These are phyloP conservation scores for Pelargonium exstipulatum DNA, from an alignment of 441 rosid genomes.

Conservation along the genomic window DNA sequence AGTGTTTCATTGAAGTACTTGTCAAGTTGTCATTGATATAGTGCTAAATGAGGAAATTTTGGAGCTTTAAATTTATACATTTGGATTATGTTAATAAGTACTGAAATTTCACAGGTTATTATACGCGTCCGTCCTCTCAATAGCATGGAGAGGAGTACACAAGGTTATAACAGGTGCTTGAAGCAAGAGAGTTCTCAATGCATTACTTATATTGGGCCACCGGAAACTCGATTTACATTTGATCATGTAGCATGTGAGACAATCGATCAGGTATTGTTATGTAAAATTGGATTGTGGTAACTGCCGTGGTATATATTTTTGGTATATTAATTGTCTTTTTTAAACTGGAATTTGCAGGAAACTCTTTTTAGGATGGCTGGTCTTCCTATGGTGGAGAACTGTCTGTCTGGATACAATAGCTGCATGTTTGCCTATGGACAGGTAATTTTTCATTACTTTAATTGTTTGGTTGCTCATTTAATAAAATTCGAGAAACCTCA, in stretches of 20 bases:
- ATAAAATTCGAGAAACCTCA: background rate
- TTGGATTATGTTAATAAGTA: constrained; percentile 15
- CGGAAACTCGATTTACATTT: constrained; percentile 79
- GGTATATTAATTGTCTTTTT: constrained; percentile 10
- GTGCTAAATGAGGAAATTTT: constrained; percentile 1
- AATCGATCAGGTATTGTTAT: constrained; percentile 70
- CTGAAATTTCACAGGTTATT: constrained; percentile 50
- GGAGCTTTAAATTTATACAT: background rate
- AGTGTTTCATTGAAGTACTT: background rate
- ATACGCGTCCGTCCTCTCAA: constrained; percentile 92
- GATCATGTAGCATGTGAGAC: constrained; percentile 98
- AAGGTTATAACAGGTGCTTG: constrained; percentile 83
- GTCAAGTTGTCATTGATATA: background rate
- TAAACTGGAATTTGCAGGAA: constrained; percentile 48
- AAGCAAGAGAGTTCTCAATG: constrained; percentile 86
- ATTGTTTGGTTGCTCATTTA: background rate
- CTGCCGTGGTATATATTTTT: background rate
- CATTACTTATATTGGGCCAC: constrained; percentile 82
- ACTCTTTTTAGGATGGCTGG: constrained; percentile 83
- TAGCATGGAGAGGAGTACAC: constrained; percentile 60
- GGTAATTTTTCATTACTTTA: constrained; percentile 36
- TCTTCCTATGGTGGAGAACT: constrained; percentile 94
- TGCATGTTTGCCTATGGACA: constrained; percentile 98
- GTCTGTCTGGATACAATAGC: constrained; percentile 95
- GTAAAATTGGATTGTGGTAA: background rate